A percentile compares a stretch with the other conserved stretches of the same genome.
phyloP scores from a whole-genome alignment of 208 protist species.

The Perkinsela sp. region DNA sequence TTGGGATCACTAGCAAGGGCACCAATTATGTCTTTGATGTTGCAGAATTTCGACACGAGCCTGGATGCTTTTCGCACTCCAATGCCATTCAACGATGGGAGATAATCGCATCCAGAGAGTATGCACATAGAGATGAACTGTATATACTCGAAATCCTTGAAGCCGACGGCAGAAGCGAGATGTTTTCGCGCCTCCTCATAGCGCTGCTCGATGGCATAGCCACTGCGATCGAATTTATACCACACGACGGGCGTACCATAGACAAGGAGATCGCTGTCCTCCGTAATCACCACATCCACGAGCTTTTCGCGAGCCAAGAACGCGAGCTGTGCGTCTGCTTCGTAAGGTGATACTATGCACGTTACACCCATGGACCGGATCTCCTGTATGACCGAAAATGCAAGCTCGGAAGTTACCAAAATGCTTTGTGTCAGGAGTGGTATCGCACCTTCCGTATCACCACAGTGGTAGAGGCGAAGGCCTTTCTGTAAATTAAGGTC shows the following conservation, averaged over 20 bases:
- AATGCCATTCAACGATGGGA: slow-evolving; percentile 53
- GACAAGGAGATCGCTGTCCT: slow-evolving; percentile 92
- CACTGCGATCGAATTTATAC: slow-evolving; percentile 28
- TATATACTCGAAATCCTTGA: slow-evolving; percentile 25
- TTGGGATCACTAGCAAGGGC: slow-evolving; percentile 15
- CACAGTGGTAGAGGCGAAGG: slow-evolving; percentile 8
- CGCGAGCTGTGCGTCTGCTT: slow-evolving; percentile 94
- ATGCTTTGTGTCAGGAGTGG: slow-evolving; percentile 23
- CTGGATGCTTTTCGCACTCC: slow-evolving; percentile 73
- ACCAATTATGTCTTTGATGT: slow-evolving; percentile 8
- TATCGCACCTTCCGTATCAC: slow-evolving; percentile 15
- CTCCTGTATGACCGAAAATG: slow-evolving; percentile 19
- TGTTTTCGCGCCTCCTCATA: slow-evolving; percentile 8
- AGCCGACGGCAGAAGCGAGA: slow-evolving; percentile 6
- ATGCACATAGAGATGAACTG: slow-evolving; percentile 76
- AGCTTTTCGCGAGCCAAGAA: slow-evolving; percentile 61
- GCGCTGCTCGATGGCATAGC: slow-evolving; percentile 8
- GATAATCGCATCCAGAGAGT: slow-evolving; percentile 88
- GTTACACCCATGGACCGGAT: slow-evolving; percentile 10
- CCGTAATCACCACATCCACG: slow-evolving; percentile 74
- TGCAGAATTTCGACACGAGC: slow-evolving; percentile 14
- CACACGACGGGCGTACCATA: slow-evolving; percentile 43
- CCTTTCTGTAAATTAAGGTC: slow-evolving; percentile 6
- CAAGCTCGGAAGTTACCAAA: slow-evolving; percentile 46
- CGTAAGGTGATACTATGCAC: slow-evolving; percentile 92